Conservation (phyloP, 306 rosid genomes). For the Quercus alba region DNA sequence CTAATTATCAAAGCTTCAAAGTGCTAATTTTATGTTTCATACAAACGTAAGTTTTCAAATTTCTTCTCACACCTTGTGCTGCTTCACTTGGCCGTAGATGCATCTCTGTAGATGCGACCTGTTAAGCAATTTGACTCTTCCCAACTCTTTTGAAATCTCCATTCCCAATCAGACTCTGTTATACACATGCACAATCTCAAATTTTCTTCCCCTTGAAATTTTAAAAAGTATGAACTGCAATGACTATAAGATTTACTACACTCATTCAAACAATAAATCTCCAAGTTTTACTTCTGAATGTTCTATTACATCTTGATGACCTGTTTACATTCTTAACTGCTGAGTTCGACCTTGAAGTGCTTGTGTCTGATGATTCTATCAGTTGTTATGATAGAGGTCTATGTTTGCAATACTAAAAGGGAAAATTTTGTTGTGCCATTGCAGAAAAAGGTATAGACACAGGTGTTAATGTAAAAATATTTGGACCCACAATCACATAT, state of each 20-base stretch:
- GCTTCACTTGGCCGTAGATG: background rate
- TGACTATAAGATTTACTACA: background rate
- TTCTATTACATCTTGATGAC: background rate
- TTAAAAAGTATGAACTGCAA: background rate
- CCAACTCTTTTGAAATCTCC: background rate
- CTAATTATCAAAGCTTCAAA: too few relatives aligned
- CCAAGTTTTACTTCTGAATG: conserved; percentile 1
- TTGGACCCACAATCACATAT: too few relatives aligned
- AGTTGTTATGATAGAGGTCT: background rate
- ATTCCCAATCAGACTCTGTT: background rate
- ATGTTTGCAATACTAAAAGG: conserved; percentile 10
- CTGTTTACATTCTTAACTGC: conserved; percentile 12
- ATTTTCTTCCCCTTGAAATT: background rate
- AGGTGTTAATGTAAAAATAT: too few relatives aligned
- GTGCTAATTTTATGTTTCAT: too few relatives aligned
- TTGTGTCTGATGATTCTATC: conserved; percentile 7
- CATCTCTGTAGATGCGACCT: background rate
- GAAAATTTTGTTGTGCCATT: conserved; percentile 6
- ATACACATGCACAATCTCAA: background rate
- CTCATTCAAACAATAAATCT: background rate
- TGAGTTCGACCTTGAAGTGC: background rate
- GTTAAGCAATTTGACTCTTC: background rate
- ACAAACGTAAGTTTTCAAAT: too few relatives aligned
- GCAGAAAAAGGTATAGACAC: too few relatives aligned
- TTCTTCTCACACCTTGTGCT: too few relatives aligned